phyloP scores from a whole-genome alignment of 352 stramenopile species.

The Blastocystis sp. region DNA sequence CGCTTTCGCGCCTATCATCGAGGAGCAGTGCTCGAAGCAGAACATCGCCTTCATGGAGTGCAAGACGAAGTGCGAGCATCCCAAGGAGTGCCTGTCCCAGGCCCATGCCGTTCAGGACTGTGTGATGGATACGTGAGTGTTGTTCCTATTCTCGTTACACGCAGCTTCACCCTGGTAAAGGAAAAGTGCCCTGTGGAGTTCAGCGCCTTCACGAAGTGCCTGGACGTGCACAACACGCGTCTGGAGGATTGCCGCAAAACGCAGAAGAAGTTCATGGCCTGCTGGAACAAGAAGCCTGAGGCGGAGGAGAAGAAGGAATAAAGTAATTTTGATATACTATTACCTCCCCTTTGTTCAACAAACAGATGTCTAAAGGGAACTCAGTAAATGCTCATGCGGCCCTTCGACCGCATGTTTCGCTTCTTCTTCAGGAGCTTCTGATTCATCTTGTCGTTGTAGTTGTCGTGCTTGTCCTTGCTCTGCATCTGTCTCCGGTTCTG shows the following conservation, averaged over 20 bases:
- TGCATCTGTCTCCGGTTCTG: slow-evolving; percentile 29
- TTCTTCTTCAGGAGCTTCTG: slow-evolving; percentile 63
- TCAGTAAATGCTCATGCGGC: slow-evolving; percentile 48
- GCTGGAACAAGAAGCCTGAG: slow-evolving; percentile 50
- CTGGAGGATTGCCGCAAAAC: slow-evolving; percentile 65
- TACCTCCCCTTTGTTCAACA: not conserved
- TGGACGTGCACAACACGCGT: slow-evolving; percentile 58
- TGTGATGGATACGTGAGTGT: slow-evolving; percentile 61
- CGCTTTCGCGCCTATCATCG: slow-evolving; percentile 59
- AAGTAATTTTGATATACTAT: slow-evolving; percentile 39
- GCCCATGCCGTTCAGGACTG: slow-evolving; percentile 53
- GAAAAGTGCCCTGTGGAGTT: slow-evolving; percentile 64
- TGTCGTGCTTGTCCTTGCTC: slow-evolving; percentile 35
- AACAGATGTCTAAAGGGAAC: not conserved
- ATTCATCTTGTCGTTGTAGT: slow-evolving; percentile 39
- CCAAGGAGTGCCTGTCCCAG: slow-evolving; percentile 57
- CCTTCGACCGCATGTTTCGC: slow-evolving; percentile 7
- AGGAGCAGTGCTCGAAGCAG: slow-evolving; percentile 53
- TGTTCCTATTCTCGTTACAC: not conserved
- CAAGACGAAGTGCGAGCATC: slow-evolving; percentile 66
- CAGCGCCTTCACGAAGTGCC: slow-evolving; percentile 27
- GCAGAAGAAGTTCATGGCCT: slow-evolving; percentile 57
- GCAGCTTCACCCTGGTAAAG: slow-evolving; percentile 37
- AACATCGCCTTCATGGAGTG: slow-evolving; percentile 69
- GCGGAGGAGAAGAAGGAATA: slow-evolving; percentile 64